Percentiles rank a stretch among this genome's conserved stretches.
phyloP scores from a whole-genome alignment of 805 yeast genomes.

The Starmera dryadoides region DNA sequence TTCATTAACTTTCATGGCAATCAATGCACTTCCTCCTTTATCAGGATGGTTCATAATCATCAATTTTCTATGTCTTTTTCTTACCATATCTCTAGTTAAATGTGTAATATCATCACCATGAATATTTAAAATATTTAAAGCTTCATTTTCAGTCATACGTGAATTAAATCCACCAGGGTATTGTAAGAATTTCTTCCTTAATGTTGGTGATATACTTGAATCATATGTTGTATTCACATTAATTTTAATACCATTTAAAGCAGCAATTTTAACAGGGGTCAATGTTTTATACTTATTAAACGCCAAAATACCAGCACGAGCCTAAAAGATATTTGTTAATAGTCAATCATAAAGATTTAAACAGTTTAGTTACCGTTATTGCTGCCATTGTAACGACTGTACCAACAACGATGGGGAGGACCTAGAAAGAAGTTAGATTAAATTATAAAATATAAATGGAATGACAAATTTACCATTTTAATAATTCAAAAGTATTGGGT shows the following conservation, averaged over 20 bases:
- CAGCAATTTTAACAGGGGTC: conserved; percentile 31
- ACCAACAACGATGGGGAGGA: not conserved
- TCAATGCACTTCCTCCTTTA: conserved; percentile 75
- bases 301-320: conserved; percentile 30
- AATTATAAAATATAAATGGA: too few relatives aligned
- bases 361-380: not conserved
- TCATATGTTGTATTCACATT: conserved; percentile 5
- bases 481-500: too few relatives aligned
- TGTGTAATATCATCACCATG: conserved; percentile 46
- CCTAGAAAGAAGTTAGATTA: too few relatives aligned
- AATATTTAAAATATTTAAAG: conserved; percentile 56
- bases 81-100: conserved; percentile 42
- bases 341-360: too few relatives aligned
- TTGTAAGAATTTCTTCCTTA: conserved; percentile 24
- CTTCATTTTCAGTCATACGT: conserved; percentile 65
- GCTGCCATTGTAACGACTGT: not conserved
- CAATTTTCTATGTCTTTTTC: conserved; percentile 63
- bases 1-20: conserved; percentile 81
- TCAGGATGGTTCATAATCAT: conserved; percentile 88
- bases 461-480: too few relatives aligned
- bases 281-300: conserved; percentile 22
- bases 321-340: conserved; percentile 5
- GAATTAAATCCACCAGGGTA: conserved; percentile 57
- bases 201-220: conserved; percentile 11
- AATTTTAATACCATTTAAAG: conserved; percentile 28